Conservation (phyloP, 805 yeast genomes). For the Brettanomyces nanus region DNA sequence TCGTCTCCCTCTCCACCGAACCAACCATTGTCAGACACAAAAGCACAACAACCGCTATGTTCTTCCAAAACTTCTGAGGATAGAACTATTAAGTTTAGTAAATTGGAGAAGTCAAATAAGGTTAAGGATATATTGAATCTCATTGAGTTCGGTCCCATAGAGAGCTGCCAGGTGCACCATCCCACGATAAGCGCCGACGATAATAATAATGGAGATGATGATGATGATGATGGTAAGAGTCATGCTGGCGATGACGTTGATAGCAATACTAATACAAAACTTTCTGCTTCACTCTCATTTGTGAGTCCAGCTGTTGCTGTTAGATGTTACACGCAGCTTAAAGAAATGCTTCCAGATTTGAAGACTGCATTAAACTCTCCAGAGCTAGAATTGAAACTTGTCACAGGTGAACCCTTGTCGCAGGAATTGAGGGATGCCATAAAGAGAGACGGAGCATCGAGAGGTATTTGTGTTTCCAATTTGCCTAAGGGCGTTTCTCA, state of each 20-base stretch:
- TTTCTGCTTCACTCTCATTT: slow-evolving; percentile 18
- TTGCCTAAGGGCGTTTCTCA: slow-evolving; percentile 10
- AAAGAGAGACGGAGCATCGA: slow-evolving; percentile 24
- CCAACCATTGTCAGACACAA: too few relatives aligned
- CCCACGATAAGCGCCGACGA: too few relatives aligned
- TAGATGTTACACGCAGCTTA: slow-evolving; percentile 14
- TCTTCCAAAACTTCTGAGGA: neutral
- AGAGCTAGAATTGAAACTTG: slow-evolving; percentile 25
- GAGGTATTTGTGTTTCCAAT: slow-evolving; percentile 21
- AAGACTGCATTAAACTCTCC: slow-evolving; percentile 30
- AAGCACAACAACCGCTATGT: too few relatives aligned
- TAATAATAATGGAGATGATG: too few relatives aligned
- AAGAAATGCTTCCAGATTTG: slow-evolving; percentile 10
- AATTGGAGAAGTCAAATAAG: slow-evolving; percentile 13
- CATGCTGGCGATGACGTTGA: neutral
- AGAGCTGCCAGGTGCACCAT: slow-evolving; percentile 40
- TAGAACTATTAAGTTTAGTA: slow-evolving; percentile 12
- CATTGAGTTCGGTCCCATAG: slow-evolving; percentile 55
- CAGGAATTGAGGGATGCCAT: slow-evolving; percentile 20
- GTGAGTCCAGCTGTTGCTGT: slow-evolving; percentile 15
- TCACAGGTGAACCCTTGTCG: slow-evolving; percentile 24
- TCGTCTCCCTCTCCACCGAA: neutral
- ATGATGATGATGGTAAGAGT: slow-evolving; percentile 16
- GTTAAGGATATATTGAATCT: slow-evolving; percentile 28
- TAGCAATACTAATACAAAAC: neutral